These are phyloP conservation scores for Ogataea kodamae DNA, from an alignment of 805 yeast genomes.

Conservation along the genomic window DNA sequence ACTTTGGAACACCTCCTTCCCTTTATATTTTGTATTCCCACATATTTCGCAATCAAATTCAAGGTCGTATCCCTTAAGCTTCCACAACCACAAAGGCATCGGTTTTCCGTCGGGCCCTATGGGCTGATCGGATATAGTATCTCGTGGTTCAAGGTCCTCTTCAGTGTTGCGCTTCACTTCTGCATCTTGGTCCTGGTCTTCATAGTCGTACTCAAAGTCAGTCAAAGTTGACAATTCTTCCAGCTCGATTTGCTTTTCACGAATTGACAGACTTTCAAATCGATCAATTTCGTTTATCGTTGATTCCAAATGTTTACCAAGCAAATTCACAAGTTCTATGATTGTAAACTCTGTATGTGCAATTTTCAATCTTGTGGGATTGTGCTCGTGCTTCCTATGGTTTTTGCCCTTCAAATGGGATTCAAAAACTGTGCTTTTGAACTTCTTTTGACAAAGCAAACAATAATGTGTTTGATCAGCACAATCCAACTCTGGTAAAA, in stretches of 20 bases:
- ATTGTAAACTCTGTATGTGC: constrained; percentile 37
- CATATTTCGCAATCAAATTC: constrained; percentile 82
- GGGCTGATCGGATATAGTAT: constrained; percentile 60
- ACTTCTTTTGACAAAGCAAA: constrained; percentile 56
- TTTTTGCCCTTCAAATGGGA: constrained; percentile 74
- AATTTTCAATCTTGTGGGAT: constrained; percentile 6
- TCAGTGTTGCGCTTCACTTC: constrained; percentile 24
- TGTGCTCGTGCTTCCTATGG: constrained; percentile 52
- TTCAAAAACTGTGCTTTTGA: constrained; percentile 61
- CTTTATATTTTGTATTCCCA: constrained; percentile 68
- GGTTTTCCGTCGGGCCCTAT: constrained; percentile 88
- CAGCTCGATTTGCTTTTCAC: constrained; percentile 60
- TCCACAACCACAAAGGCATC: constrained; percentile 90
- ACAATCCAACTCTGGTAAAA: too few relatives aligned
- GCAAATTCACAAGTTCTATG: constrained; percentile 33
- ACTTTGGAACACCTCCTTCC: constrained; percentile 63
- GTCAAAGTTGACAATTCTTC: constrained; percentile 34
- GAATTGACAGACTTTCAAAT: constrained; percentile 59
- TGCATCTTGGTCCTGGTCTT: constrained; percentile 19
- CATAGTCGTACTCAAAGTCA: constrained; percentile 31
- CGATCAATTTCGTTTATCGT: constrained; percentile 67
- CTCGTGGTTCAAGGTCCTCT: constrained; percentile 32
- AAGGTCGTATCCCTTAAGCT: constrained; percentile 77
- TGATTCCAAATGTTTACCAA: constrained; percentile 40
- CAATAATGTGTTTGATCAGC: constrained; percentile 46